Evolutionary conservation across 2,329 filamentous ascomycete genomes (phyloP).

Genomic region (Stagonosporopsis tanaceti): DNA sequence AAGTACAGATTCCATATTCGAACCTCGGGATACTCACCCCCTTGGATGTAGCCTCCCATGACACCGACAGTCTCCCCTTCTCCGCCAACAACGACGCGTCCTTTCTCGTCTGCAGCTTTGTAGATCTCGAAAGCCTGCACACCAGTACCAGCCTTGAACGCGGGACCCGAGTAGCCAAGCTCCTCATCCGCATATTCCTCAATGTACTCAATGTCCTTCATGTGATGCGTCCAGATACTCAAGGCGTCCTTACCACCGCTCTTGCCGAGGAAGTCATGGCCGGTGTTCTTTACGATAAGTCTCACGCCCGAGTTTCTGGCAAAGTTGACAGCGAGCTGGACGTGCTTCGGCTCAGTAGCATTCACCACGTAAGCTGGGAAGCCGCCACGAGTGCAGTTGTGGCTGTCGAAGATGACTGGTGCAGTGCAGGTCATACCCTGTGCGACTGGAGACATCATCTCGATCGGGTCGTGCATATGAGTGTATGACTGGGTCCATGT

Average conservation of each 20-base stretch:
- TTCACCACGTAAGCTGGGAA: conserved; percentile 49
- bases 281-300: conserved; percentile 47
- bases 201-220: conserved; percentile 47
- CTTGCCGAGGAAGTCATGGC: conserved; percentile 49
- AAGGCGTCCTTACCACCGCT: conserved; percentile 45
- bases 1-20: not conserved
- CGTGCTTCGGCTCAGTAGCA: conserved; percentile 46
- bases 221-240: conserved; percentile 49
- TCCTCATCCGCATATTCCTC: conserved; percentile 43
- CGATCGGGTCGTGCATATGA: conserved; percentile 46
- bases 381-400: conserved; percentile 48
- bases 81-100: conserved; percentile 62
- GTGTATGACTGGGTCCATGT: conserved; percentile 46
- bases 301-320: conserved; percentile 44
- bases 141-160: conserved; percentile 64
- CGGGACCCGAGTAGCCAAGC: conserved; percentile 54
- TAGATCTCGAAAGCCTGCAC: conserved; percentile 64
- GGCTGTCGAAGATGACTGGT: conserved; percentile 44
- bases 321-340: conserved; percentile 49
- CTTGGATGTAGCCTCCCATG: conserved; percentile 54
- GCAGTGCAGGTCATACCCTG: conserved; percentile 50
- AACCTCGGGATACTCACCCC: conserved; percentile 44
- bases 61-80: conserved; percentile 61
- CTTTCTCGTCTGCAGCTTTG: conserved; percentile 56
- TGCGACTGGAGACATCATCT: conserved; percentile 49